Evolutionary conservation across 768 basidiomycete genomes (phyloP).

Genomic region (Termitomyces sp.): DNA sequence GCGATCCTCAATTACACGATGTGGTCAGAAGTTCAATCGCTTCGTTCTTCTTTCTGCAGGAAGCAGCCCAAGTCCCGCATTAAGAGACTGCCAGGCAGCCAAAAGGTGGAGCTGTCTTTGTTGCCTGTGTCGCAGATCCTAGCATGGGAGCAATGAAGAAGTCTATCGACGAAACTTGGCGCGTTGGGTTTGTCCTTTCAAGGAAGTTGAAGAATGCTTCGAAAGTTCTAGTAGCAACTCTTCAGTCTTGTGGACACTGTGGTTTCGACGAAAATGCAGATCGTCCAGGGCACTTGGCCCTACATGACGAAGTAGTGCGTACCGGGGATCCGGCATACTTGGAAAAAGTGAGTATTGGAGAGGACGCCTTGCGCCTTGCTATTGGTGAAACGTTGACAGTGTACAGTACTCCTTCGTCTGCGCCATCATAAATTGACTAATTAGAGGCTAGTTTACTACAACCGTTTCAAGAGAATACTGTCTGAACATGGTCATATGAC

Average conservation of each 20-base stretch:
- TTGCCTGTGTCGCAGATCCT: neutral
- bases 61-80: neutral
- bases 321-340: neutral
- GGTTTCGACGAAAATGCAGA: neutral
- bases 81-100: too few relatives aligned
- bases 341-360: neutral
- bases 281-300: neutral
- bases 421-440: too few relatives aligned
- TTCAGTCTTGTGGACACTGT: neutral
- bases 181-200: neutral
- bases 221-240: neutral
- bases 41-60: neutral
- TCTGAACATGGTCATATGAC: neutral
- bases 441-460: too few relatives aligned
- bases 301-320: neutral
- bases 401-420: neutral
- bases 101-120: neutral
- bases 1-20: neutral
- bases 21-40: neutral
- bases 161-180: neutral
- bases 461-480: neutral
- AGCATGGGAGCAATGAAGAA: neutral
- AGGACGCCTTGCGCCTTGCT: neutral
- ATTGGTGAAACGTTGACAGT: too few relatives aligned
- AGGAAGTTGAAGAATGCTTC: neutral